Conservation (phyloP, 139 green algal genomes). For the Nannochloris sp. region DNA sequence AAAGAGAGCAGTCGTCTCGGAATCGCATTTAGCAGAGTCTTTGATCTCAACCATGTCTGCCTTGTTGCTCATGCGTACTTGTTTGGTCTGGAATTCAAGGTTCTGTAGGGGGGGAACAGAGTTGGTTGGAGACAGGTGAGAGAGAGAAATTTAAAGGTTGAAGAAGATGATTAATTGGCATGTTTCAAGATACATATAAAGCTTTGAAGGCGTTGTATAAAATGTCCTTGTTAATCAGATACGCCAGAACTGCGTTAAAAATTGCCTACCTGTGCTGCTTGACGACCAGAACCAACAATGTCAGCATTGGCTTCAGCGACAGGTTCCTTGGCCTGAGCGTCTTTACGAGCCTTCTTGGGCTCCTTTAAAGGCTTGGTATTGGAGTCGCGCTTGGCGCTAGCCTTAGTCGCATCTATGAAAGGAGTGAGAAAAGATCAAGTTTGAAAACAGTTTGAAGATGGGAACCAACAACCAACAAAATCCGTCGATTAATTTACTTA, state of each 20-base stretch:
- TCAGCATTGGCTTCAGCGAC: not conserved
- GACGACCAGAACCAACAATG: constrained; percentile 40
- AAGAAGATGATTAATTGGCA: not conserved
- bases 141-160: not conserved
- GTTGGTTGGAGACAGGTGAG: not conserved
- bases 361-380: constrained; percentile 10
- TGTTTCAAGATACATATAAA: not conserved
- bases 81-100: constrained; percentile 21
- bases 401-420: constrained; percentile 4
- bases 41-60: constrained; percentile 32
- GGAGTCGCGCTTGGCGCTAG: constrained; percentile 5
- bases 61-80: constrained; percentile 11
- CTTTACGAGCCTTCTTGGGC: not conserved
- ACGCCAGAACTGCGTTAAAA: not conserved
- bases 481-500: no score
- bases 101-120: not conserved
- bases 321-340: not conserved
- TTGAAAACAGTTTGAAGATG: not conserved
- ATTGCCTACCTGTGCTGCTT: constrained; percentile 26
- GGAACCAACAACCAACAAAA: not conserved
- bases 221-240: no score
- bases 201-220: no score
- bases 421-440: not conserved
- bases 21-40: constrained; percentile 3
- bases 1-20: not conserved